phyloP scores from a whole-genome alignment of 768 basidiomycete species.

The Podaxis carcinomalis region DNA sequence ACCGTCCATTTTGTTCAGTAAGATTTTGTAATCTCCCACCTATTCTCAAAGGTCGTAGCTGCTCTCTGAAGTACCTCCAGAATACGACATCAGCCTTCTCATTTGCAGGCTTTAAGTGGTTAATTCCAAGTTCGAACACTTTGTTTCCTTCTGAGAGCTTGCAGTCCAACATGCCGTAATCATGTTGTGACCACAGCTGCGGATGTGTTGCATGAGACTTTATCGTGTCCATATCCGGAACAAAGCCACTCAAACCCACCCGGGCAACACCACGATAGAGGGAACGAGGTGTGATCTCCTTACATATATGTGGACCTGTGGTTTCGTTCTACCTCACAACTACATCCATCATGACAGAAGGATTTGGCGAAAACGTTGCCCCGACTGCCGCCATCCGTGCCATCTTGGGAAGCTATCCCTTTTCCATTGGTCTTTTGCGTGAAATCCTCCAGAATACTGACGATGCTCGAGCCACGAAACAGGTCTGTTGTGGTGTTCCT shows the following conservation, averaged over 20 bases:
- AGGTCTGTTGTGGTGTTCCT: slow-evolving; percentile 24
- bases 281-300: not conserved
- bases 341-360: slow-evolving; percentile 2
- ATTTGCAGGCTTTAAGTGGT: not conserved
- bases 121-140: not conserved
- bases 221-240: not conserved
- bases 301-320: not conserved
- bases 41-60: no score
- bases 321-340: not conserved
- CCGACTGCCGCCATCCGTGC: slow-evolving; percentile 20
- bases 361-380: slow-evolving; percentile 18
- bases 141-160: slow-evolving; percentile 5
- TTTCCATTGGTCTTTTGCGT: slow-evolving; percentile 38
- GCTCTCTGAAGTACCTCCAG: no score
- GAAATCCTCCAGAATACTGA: slow-evolving; percentile 48
- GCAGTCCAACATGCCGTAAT: no score
- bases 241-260: not conserved
- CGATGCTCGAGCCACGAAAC: slow-evolving; percentile 41
- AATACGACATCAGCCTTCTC: no score
- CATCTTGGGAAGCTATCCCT: slow-evolving; percentile 41
- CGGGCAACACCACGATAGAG: not conserved
- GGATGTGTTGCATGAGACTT: not conserved
- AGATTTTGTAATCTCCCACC: no score
- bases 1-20: no score
- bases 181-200: not conserved